A percentile compares a stretch with the other conserved stretches of the same genome.
These are phyloP conservation scores for Saturnispora dispora DNA, from an alignment of 805 yeast genomes.

Conservation along the genomic window DNA sequence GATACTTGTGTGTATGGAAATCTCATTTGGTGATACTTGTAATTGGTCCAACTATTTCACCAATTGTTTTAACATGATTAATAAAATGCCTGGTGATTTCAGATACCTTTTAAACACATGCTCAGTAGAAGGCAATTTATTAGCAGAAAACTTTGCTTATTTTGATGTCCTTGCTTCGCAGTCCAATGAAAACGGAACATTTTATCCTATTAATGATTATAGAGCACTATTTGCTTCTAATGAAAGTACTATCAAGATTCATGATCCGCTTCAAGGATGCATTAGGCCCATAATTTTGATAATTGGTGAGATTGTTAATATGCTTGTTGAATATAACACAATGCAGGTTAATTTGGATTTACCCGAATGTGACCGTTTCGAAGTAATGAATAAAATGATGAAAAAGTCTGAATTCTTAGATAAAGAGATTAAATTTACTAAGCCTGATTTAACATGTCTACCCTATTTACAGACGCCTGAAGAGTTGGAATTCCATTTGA, in stretches of 20 bases:
- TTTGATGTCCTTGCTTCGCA: constrained; percentile 33
- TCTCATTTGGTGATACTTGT: constrained; percentile 25
- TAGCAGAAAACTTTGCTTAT: constrained; percentile 31
- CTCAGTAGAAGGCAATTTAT: constrained; percentile 27
- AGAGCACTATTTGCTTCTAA: constrained; percentile 20
- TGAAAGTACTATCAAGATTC: constrained; percentile 12
- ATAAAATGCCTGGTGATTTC: constrained; percentile 23
- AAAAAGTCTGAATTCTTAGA: constrained; percentile 14
- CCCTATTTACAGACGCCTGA: constrained; percentile 15
- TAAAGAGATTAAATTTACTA: constrained; percentile 12
- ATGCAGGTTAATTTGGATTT: constrained; percentile 15
- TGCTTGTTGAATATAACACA: constrained; percentile 18
- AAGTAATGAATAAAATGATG: constrained; percentile 14
- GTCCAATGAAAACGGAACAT: constrained; percentile 31
- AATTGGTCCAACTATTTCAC: constrained; percentile 30
- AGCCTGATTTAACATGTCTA: constrained; percentile 17
- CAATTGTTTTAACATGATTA: constrained; percentile 20
- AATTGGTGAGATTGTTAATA: constrained; percentile 32
- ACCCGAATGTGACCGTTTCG: constrained; percentile 19
- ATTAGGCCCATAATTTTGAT: constrained; percentile 29
- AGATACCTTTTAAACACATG: constrained; percentile 22
- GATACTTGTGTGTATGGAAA: constrained; percentile 26
- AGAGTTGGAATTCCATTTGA: constrained; percentile 25
- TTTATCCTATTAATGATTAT: constrained; percentile 28
- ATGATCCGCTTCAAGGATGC: constrained; percentile 37